Evolutionary conservation across 1,284 basidiomycete species (phyloP).

Genomic region (Puccinia novopanici): DNA sequence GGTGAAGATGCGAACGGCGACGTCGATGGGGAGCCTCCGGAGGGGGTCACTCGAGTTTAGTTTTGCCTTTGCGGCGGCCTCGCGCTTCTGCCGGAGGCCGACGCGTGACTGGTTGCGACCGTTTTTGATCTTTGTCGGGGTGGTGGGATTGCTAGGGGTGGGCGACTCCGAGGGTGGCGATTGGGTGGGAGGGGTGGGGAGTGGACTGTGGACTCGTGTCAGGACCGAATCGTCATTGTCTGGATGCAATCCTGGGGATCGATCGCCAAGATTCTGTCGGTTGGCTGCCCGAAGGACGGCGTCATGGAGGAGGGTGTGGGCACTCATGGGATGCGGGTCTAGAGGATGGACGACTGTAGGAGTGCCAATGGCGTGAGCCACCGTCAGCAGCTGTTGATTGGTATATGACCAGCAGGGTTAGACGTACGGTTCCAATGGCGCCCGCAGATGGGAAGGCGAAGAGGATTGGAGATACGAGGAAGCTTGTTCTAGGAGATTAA

Average conservation of each 20-base stretch:
- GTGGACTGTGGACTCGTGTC: constrained; percentile 18
- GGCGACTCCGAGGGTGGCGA: background rate
- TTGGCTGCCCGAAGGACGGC: constrained; percentile 35
- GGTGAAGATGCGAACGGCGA: constrained; percentile 28
- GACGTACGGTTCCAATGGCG: too few relatives aligned
- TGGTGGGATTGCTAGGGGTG: background rate
- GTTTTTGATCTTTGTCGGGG: background rate
- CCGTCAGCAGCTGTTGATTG: too few relatives aligned
- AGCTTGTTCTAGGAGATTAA: too few relatives aligned
- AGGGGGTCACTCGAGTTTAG: constrained; percentile 19
- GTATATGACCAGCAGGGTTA: too few relatives aligned
- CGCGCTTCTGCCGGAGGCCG: constrained; percentile 21
- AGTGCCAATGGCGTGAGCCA: too few relatives aligned
- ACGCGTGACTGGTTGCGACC: constrained; percentile 4
- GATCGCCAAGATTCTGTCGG: constrained; percentile 1
- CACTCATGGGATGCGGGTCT: background rate
- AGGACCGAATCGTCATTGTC: constrained; percentile 21
- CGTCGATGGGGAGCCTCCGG: constrained; percentile 6
- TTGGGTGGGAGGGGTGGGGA: constrained; percentile 14
- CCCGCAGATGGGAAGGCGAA: too few relatives aligned
- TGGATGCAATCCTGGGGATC: background rate
- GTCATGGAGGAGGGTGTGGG: constrained; percentile 34
- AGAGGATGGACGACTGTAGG: too few relatives aligned
- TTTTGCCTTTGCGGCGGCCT: background rate
- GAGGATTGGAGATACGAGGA: too few relatives aligned